These are phyloP conservation scores for Staphylotrichum tortipilum DNA, from an alignment of 495 filamentous ascomycete species.

Conservation along the genomic window DNA sequence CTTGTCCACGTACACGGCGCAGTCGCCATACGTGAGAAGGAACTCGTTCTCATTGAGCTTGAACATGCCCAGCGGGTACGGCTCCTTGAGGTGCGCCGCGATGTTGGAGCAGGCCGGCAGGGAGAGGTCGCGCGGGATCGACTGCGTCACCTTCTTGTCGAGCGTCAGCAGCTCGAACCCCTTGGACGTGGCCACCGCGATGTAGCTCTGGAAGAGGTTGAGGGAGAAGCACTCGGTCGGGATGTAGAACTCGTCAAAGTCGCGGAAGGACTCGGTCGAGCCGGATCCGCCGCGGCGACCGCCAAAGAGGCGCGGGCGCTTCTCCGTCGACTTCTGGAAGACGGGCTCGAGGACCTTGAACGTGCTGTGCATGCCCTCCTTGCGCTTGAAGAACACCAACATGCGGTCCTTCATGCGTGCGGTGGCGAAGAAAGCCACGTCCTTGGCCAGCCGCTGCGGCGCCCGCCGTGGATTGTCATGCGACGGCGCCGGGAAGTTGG, in stretches of 20 bases:
- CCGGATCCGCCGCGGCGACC: conserved; percentile 45
- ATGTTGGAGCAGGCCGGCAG: conserved; percentile 70
- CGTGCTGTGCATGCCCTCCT: conserved; percentile 79
- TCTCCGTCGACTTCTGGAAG: conserved; percentile 75
- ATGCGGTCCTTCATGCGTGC: conserved; percentile 94
- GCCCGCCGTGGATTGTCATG: conserved; percentile 62
- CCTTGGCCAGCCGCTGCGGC: conserved; percentile 85
- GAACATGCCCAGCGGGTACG: conserved; percentile 92
- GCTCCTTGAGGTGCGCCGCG: conserved; percentile 65
- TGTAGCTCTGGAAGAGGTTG: conserved; percentile 88
- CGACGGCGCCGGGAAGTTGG: conserved; percentile 49
- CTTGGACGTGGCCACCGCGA: conserved; percentile 80
- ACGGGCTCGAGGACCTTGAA: conserved; percentile 97
- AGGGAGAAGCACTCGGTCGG: conserved; percentile 92
- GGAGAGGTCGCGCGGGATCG: conserved; percentile 70
- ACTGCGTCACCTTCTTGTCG: conserved; percentile 90
- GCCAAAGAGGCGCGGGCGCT: conserved; percentile 62
- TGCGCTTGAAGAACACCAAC: conserved; percentile 93
- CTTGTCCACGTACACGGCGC: conserved; percentile 95
- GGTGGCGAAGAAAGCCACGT: conserved; percentile 92
- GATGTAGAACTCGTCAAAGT: conserved; percentile 98
- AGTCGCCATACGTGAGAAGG: conserved; percentile 87
- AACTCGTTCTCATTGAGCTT: conserved; percentile 88
- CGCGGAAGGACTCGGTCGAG: conserved; percentile 89
- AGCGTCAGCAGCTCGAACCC: conserved; percentile 96